phyloP scores from a whole-genome alignment of 192 early-diverging fungal species.

The Oehlia diaphana region DNA sequence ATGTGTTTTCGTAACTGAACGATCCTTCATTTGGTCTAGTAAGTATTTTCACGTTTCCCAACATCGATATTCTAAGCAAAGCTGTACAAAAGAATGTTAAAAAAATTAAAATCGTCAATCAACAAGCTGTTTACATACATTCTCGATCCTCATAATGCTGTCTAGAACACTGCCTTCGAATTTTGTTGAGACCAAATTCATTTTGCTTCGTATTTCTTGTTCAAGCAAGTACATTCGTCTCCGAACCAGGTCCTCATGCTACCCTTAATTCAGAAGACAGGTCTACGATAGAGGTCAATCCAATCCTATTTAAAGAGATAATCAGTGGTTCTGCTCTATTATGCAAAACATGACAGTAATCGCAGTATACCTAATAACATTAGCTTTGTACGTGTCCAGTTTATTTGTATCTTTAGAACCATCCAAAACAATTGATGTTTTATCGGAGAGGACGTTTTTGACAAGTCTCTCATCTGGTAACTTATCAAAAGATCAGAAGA shows the following conservation, averaged over 20 bases:
- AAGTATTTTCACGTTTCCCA: background rate
- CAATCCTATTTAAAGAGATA: conserved; percentile 11
- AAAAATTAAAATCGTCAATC: background rate
- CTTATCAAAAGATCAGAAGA: too few species aligned
- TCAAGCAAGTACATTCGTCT: conserved; percentile 6
- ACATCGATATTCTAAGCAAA: background rate
- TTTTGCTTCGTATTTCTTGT: background rate
- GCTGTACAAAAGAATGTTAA: background rate
- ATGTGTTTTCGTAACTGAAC: background rate
- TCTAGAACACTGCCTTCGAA: conserved; percentile 8
- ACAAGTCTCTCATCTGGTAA: background rate
- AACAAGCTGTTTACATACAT: background rate
- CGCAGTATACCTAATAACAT: conserved; percentile 1
- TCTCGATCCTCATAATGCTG: background rate
- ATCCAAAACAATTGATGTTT: background rate
- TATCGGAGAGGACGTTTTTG: background rate
- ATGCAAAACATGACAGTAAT: background rate
- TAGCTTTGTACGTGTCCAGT: background rate
- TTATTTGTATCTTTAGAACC: background rate
- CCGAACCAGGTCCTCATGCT: conserved; percentile 31
- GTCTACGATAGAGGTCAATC: conserved; percentile 29
- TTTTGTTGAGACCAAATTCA: conserved; percentile 5
- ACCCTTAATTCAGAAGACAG: conserved; percentile 26
- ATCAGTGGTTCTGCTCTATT: conserved; percentile 5
- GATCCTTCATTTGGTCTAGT: conserved; percentile 13